Percentiles rank a stretch among this genome's conserved stretches.
phyloP scores from a whole-genome alignment of 1,284 basidiomycete genomes.

The Sphagnurus paluster region DNA sequence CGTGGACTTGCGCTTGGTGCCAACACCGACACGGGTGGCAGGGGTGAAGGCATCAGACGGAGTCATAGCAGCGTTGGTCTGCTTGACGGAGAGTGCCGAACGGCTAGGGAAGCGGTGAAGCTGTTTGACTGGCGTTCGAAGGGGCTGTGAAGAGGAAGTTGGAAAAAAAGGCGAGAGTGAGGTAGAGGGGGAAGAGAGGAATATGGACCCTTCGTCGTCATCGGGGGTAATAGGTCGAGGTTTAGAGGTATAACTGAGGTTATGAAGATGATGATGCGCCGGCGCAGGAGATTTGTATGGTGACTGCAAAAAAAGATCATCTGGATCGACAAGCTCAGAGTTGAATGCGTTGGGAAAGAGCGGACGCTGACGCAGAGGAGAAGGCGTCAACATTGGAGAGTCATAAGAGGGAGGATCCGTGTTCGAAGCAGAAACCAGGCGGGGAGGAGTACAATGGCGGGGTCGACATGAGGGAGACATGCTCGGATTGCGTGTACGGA shows the following conservation, averaged over 20 bases:
- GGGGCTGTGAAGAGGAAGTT: slow-evolving; percentile 42
- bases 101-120: slow-evolving; percentile 31
- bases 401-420: slow-evolving; percentile 33
- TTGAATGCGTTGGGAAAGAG: slow-evolving; percentile 32
- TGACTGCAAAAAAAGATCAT: slow-evolving; percentile 56
- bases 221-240: slow-evolving; percentile 49
- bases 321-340: slow-evolving; percentile 32
- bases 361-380: slow-evolving; percentile 50
- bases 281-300: slow-evolving; percentile 48
- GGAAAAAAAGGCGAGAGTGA: slow-evolving; percentile 39
- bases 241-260: slow-evolving; percentile 33
- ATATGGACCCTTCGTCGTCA: slow-evolving; percentile 56
- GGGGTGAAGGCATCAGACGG: slow-evolving; percentile 23
- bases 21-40: slow-evolving; percentile 36
- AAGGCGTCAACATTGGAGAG: slow-evolving; percentile 62
- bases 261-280: slow-evolving; percentile 32
- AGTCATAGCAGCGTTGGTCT: slow-evolving; percentile 24
- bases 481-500: slow-evolving; percentile 38
- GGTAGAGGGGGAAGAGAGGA: slow-evolving; percentile 46
- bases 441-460: slow-evolving; percentile 37
- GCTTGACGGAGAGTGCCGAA: slow-evolving; percentile 27
- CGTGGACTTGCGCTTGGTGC: slow-evolving; percentile 66
- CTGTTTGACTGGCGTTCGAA: slow-evolving; percentile 57
- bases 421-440: slow-evolving; percentile 25
- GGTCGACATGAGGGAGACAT: slow-evolving; percentile 47